Percentiles rank a stretch among this genome's conserved stretches.
Evolutionary conservation across 169 alveolate genomes (phyloP).

Genomic region (Plasmodium billcollinsi): DNA sequence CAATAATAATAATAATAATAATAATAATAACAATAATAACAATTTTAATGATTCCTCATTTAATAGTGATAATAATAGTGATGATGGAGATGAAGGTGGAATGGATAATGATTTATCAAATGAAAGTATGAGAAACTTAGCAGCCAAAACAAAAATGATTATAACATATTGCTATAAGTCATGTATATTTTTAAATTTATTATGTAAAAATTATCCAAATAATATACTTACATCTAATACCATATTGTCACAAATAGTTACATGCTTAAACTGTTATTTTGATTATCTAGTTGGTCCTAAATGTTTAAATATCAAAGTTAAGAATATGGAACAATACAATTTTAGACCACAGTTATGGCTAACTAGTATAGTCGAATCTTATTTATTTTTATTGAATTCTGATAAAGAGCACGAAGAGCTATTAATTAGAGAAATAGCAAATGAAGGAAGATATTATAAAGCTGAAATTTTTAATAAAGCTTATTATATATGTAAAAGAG

Average conservation of each 20-base stretch:
- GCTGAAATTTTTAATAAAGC: constrained; percentile 85
- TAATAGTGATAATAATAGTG: constrained; percentile 74
- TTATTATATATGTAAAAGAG: constrained; percentile 86
- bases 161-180: constrained; percentile 84
- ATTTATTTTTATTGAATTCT: constrained; percentile 76
- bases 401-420: constrained; percentile 53
- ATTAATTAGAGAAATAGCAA: constrained; percentile 76
- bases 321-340: constrained; percentile 89
- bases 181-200: constrained; percentile 82
- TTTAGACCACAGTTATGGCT: constrained; percentile 90
- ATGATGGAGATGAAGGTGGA: constrained; percentile 74
- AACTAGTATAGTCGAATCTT: constrained; percentile 83
- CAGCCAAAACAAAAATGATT: constrained; percentile 81
- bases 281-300: constrained; percentile 92
- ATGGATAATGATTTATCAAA: constrained; percentile 64
- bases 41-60: constrained; percentile 20
- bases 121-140: constrained; percentile 79
- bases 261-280: constrained; percentile 91
- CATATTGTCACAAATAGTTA: constrained; percentile 88
- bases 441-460: constrained; percentile 88
- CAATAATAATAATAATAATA: neutral
- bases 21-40: constrained; percentile 1
- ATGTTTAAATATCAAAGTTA: constrained; percentile 90
- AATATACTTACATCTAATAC: constrained; percentile 83
- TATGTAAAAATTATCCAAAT: constrained; percentile 82